Evolutionary conservation across 805 yeast genomes (phyloP), one percentile per base, ranked within the genome.

Genomic region (Metschnikowia baotianmanensis): DNA sequence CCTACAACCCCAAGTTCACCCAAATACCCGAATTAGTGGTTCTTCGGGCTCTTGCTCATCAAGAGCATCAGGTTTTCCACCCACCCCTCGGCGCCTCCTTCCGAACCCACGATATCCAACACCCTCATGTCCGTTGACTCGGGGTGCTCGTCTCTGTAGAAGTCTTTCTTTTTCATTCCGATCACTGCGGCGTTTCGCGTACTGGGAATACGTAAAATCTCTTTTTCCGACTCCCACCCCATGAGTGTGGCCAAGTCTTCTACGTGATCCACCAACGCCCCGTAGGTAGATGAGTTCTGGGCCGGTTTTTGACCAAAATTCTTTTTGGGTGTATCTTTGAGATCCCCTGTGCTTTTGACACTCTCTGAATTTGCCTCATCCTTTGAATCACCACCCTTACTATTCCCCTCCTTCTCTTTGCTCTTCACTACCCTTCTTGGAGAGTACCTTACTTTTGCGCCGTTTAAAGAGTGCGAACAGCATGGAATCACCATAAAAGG

Each of bases 401-500:
- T 31, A 11, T 36, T 33, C 5, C 38, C 20, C 8, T 28, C 36
- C 19, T 17, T 34, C 6, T 38, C 25, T 22, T 23, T 32, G 15
- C 26, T 44, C 8, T 39, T 26, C 12, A 29, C 38, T 33, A 52
- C 56, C 41, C 34, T 40, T n/a, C 70, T 68, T 2, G 77, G 74
- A 12, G 80, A 67, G 54, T 76, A 90, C 53, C 97, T 71, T 3
- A 74, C 69, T 51, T 80, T 80, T 21, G 79, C 81, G 2, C 98
- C 98, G 5, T 82, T 76, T 31, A 91, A 71, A 2, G 84, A 79
- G 61, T 91, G 96, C 0, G 97, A 89, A 60, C 98, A 91, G 59
- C 98, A 91, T 9, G 98, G 98, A 30, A 91, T 86, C 8, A 88
- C 96, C 70, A 91, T 69, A 58, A 87, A 91, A 6, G 96, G 96